Percentiles rank a stretch among this genome's conserved stretches.
phyloP scores from a whole-genome alignment of 148 eudicot species.

The Nyssa sinensis region DNA sequence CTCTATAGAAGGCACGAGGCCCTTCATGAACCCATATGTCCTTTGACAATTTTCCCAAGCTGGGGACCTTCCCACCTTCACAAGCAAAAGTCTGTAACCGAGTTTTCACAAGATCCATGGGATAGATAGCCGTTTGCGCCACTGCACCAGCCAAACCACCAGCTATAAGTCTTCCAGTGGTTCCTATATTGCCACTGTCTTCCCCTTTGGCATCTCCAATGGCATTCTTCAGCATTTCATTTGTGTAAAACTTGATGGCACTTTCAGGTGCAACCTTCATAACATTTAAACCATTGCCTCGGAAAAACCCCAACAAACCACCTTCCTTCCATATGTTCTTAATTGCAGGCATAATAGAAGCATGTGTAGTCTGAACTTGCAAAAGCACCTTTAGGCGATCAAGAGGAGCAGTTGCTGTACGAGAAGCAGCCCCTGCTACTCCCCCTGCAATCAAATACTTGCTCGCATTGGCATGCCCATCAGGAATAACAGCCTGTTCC shows the following conservation, averaged over 20 bases:
- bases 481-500: slow-evolving; percentile 89
- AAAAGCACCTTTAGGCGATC: slow-evolving; percentile 83
- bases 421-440: slow-evolving; percentile 95
- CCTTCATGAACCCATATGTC: slow-evolving; percentile 93
- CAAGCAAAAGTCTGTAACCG: slow-evolving; percentile 75
- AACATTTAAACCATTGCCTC: slow-evolving; percentile 90
- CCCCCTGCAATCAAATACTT: slow-evolving; percentile 91
- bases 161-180: slow-evolving; percentile 70
- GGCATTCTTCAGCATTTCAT: slow-evolving; percentile 72
- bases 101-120: slow-evolving; percentile 93
- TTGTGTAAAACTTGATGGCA: slow-evolving; percentile 86
- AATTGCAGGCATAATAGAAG: slow-evolving; percentile 56
- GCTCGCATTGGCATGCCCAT: slow-evolving; percentile 81
- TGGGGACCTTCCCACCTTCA: slow-evolving; percentile 63
- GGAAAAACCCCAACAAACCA: slow-evolving; percentile 69
- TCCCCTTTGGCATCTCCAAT: slow-evolving; percentile 64
- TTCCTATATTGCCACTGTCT: slow-evolving; percentile 64
- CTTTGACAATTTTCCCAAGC: slow-evolving; percentile 56
- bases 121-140: slow-evolving; percentile 93
- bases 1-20: slow-evolving; percentile 82
- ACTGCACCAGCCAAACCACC: slow-evolving; percentile 96
- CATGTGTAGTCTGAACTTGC: slow-evolving; percentile 72
- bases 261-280: slow-evolving; percentile 96
- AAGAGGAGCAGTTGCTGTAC: slow-evolving; percentile 96
- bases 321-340: slow-evolving; percentile 83